Percentiles rank a stretch among this genome's conserved stretches.
These are phyloP conservation scores for Gliomastix tumulicola DNA, from an alignment of 2,329 filamentous ascomycete species.

Conservation along the genomic window DNA sequence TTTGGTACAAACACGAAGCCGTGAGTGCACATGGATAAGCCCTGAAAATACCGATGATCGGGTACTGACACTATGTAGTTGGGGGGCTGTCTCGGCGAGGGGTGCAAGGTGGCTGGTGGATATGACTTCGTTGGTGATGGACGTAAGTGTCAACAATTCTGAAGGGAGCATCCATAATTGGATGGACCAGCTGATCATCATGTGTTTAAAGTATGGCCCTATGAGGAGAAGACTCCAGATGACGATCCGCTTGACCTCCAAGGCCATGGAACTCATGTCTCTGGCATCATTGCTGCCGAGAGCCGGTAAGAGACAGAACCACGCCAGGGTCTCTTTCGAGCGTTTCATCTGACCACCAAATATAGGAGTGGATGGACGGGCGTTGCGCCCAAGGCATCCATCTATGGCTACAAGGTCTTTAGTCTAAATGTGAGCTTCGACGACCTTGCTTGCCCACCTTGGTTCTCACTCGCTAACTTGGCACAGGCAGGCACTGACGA, in stretches of 20 bases:
- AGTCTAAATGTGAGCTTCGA: too few species aligned
- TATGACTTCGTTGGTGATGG: slow-evolving; percentile 14
- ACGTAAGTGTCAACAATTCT: too few species aligned
- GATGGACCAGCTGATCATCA: too few species aligned
- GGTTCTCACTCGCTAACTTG: too few species aligned
- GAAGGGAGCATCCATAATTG: too few species aligned
- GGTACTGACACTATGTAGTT: slow-evolving; percentile 7
- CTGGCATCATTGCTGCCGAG: slow-evolving; percentile 20
- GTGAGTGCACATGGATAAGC: slow-evolving; percentile 1
- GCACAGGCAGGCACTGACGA: slow-evolving; percentile 11
- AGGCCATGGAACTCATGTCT: slow-evolving; percentile 20
- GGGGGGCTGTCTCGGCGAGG: slow-evolving; percentile 13
- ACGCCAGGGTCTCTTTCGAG: background rate
- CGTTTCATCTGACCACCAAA: background rate
- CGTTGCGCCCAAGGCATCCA: slow-evolving; percentile 17
- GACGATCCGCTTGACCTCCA: slow-evolving; percentile 15
- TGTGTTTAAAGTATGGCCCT: too few species aligned
- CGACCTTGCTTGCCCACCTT: too few species aligned
- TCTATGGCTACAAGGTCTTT: slow-evolving; percentile 20
- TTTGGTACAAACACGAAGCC: slow-evolving; percentile 13
- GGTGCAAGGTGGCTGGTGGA: slow-evolving; percentile 15
- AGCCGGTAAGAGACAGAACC: too few species aligned
- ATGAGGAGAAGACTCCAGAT: slow-evolving; percentile 9
- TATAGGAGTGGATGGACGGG: slow-evolving; percentile 14
- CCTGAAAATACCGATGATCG: background rate